Evolutionary conservation across 805 yeast genomes (phyloP), one percentile per base, ranked within the genome.

Genomic region (Ogataea allantospora): DNA sequence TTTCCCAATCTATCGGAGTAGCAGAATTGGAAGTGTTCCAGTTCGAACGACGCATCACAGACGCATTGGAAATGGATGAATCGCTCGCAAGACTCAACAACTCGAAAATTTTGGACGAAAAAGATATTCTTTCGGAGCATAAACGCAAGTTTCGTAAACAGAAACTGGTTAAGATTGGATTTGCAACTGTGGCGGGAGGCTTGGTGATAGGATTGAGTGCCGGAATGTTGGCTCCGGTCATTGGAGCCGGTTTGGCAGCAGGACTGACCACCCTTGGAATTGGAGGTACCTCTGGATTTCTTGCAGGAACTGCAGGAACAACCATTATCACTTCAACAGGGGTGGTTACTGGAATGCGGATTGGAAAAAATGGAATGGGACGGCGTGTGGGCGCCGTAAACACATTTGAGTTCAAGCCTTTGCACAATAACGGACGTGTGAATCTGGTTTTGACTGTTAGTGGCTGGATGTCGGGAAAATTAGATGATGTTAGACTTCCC

Each of bases 171-270:
- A 88, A 86, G 54, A 85, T 93, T 45, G 99, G 98, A 1, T 65
- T 93, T 33, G 99, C 99, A 0, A 93, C 98, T 6, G 72, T 89
- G 11, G 98, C 98, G 19, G 99, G 99, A 2, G 89, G 96, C 1
- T 67, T 93, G 15, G 95, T 93, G 2, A 76, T 93, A 42, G 99
- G 99, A 2, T 67, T 93, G 13, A 87, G 96, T 43, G 98, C 96
- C 7, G 99, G 99, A 6, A 63, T 93, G 29, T 66, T 93, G 30
- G 99, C 99, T 0, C 99, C 99, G 0, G 95, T 95, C 2, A 95
- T 93, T 54, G 98, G 98, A 34, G 98, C 98, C 2, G 99, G 99
- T 54, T 57, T 93, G 19, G 99, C 98, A 2, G 98, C 98, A 3
- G 99, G 98, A 11, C 68, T 93, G 27, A 82, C 97, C 1, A 93